Conservation (phyloP, 768 basidiomycete genomes). For the Boletus reticuloceps region DNA sequence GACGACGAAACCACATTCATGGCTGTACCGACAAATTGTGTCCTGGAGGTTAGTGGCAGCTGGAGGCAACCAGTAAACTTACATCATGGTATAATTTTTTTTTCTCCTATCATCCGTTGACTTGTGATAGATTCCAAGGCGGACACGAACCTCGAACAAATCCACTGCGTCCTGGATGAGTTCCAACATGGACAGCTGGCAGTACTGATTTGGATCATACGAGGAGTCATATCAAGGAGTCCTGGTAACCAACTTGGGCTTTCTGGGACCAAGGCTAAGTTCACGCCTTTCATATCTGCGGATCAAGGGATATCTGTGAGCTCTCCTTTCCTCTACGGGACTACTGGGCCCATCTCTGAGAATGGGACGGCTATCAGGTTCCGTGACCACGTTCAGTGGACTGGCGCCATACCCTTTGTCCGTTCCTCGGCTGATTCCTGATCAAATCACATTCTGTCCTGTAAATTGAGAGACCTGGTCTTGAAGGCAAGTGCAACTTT, state of each 20-base stretch:
- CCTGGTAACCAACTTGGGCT: background rate
- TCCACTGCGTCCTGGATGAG: background rate
- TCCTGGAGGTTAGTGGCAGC: background rate
- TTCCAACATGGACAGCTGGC: background rate
- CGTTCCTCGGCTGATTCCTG: background rate
- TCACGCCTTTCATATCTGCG: slow-evolving; percentile 17
- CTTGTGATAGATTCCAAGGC: background rate
- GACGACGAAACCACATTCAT: slow-evolving; percentile 12
- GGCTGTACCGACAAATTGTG: background rate
- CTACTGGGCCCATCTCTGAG: background rate
- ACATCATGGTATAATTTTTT: background rate
- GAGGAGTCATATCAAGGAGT: slow-evolving; percentile 1
- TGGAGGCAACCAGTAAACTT: background rate
- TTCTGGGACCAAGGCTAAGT: background rate
- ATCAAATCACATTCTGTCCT: background rate
- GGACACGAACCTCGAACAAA: background rate
- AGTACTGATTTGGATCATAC: slow-evolving; percentile 6
- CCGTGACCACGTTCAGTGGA: background rate
- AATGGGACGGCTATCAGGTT: background rate
- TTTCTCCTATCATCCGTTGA: no score
- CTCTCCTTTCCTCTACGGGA: background rate
- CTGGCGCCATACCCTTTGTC: background rate
- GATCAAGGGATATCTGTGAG: slow-evolving; percentile 8
- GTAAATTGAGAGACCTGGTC: background rate
- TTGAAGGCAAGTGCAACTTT: background rate